A percentile compares a stretch with the other conserved stretches of the same genome.
These are phyloP conservation scores for Trametes cinnabarina DNA, from an alignment of 768 basidiomycete genomes.

Conservation along the genomic window DNA sequence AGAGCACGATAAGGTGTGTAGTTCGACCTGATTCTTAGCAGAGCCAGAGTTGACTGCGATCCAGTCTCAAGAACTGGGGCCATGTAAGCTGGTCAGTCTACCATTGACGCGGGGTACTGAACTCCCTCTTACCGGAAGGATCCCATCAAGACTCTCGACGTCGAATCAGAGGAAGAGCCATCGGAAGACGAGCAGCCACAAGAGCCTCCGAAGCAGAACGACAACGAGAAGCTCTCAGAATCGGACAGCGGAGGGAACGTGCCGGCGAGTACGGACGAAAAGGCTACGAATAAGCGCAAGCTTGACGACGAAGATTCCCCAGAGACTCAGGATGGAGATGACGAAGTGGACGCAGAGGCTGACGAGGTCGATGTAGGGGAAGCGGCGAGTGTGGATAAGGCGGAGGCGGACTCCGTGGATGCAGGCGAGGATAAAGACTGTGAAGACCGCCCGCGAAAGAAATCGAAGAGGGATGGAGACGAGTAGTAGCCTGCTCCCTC, in stretches of 20 bases:
- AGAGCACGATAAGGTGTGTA: slow-evolving; percentile 34
- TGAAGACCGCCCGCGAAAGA: slow-evolving; percentile 21
- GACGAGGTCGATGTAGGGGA: background rate
- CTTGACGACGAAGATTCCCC: slow-evolving; percentile 1
- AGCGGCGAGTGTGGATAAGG: background rate
- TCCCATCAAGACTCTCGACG: slow-evolving; percentile 27
- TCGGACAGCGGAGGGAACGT: too few species aligned
- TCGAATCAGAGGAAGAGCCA: slow-evolving; percentile 4
- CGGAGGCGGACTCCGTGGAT: background rate
- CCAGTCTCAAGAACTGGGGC: slow-evolving; percentile 35
- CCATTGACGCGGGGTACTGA: too few species aligned
- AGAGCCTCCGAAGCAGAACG: too few species aligned
- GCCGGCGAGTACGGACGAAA: background rate
- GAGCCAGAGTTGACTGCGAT: background rate
- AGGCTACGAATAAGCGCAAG: slow-evolving; percentile 15
- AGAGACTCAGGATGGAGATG: background rate
- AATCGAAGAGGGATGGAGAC: slow-evolving; percentile 18
- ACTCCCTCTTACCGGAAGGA: slow-evolving; percentile 20
- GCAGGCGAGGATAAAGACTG: background rate
- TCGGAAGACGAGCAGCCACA: background rate
- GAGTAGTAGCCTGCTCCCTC: too few species aligned
- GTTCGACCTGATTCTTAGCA: background rate
- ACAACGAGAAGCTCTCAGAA: too few species aligned
- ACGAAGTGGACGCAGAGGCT: background rate
- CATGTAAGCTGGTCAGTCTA: slow-evolving; percentile 32